Base-by-base conservation (phyloP, 805 yeast species). In the Suhomyces canberraensis region DNA sequence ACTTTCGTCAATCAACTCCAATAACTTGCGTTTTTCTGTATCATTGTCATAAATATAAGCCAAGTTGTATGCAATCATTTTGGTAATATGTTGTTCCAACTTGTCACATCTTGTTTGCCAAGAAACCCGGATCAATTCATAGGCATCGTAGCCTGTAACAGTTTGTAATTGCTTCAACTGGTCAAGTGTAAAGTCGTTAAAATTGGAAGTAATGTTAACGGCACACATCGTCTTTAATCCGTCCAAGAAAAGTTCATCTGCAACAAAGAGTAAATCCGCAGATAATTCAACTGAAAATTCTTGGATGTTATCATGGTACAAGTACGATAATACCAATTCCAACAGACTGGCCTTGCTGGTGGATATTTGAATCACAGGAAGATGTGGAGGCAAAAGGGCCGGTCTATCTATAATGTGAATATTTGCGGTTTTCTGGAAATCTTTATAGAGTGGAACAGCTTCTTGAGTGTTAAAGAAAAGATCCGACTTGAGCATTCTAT, bases 101-200 rank as follows among this genome's bases (percentile, higher is more conserved):
- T 85, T 66, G 38, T 78, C 83, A 32, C 82, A 63, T 25, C 81
- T 61, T 0, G 84, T 74, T 13, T 71, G 73, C 93, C 95, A 85
- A 0, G 83, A 79, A 1, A 81, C 73, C 36, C 78, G 59, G 16
- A 85, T 56, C 11, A 83, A 61, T 18, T 81, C 84, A 51, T 66
- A 82, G 0, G 78, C 61, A 15, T 75, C 61, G 37, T 66, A 62
- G 7, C 64, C 64, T 1, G 54, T 26, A 3, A 44, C 31, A 1
- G 52, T 45, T 5, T 49, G 48, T 26, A 61, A 45, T 1, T 32
- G 15, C 8, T 29, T 14, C 29, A 58, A 50, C 25, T 56, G 55
- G 5, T 40, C 44, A 29, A 36, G 47, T 14, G 48, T 39, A 24
- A 54, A 50, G 9, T 42, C 33, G 15, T 46, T 42, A 33, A 57